phyloP scores from a whole-genome alignment of 345 rosid genomes.

The Cardiospermum halicacabum region DNA sequence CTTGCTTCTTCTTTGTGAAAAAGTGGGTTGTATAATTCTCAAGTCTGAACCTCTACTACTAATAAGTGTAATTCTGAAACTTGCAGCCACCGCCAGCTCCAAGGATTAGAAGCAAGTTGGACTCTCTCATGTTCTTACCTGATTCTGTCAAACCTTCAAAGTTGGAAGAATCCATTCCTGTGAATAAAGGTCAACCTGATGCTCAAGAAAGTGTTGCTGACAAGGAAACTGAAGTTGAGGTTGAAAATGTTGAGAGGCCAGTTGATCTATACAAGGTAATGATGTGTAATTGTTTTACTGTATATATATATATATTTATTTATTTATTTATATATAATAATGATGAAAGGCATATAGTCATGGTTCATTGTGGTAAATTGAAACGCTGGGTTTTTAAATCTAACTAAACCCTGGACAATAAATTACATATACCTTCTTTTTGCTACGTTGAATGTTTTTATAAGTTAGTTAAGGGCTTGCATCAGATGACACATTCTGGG shows the following conservation, averaged over 20 bases:
- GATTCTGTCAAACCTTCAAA: conserved; percentile 52
- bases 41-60: conserved; percentile 4
- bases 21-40: neutral
- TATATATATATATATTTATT: too few relatives aligned
- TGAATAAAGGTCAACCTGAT: conserved; percentile 30
- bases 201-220: conserved; percentile 31
- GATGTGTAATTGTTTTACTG: conserved; percentile 11
- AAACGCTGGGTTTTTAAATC: neutral
- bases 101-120: conserved; percentile 75
- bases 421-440: neutral
- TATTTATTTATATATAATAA: neutral
- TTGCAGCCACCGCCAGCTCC: conserved; percentile 83
- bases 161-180: conserved; percentile 33
- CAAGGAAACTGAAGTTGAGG: conserved; percentile 46
- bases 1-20: neutral
- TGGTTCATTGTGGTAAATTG: neutral
- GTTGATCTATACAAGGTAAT: conserved; percentile 96
- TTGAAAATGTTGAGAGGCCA: conserved; percentile 79
- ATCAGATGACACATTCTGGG: neutral
- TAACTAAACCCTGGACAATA: neutral
- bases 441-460: neutral
- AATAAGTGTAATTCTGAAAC: conserved; percentile 8
- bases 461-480: neutral
- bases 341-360: neutral
- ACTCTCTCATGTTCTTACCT: conserved; percentile 73